Conservation (phyloP, 177 flowering plant genomes). For the Vitis hybrid region DNA sequence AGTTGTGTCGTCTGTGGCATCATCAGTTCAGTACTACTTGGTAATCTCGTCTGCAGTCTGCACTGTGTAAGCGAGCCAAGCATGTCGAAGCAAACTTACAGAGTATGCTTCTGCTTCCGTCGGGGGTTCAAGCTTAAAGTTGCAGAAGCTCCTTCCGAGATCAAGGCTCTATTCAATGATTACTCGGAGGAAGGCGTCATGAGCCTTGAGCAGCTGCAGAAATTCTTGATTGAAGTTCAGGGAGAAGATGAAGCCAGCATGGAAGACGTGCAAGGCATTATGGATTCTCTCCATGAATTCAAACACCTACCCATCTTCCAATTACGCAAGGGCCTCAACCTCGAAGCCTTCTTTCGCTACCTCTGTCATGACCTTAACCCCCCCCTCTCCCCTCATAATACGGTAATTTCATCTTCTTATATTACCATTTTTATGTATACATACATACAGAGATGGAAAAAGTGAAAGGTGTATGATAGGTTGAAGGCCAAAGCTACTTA, state of each 20-base stretch:
- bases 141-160: slow-evolving; percentile 24
- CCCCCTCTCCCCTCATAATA: not conserved
- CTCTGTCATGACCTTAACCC: slow-evolving; percentile 1
- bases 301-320: slow-evolving; percentile 11
- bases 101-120: slow-evolving; percentile 10
- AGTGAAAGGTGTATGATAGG: too few relatives aligned
- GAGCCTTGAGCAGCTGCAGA: slow-evolving; percentile 11
- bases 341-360: slow-evolving; percentile 14
- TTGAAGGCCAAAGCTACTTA: too few relatives aligned
- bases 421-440: too few relatives aligned
- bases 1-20: too few relatives aligned
- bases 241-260: slow-evolving; percentile 3
- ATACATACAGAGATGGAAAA: too few relatives aligned
- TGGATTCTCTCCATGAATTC: slow-evolving; percentile 2
- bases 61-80: too few relatives aligned
- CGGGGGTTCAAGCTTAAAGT: slow-evolving; percentile 27
- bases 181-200: slow-evolving; percentile 18
- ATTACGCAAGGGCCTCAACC: slow-evolving; percentile 7
- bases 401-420: not conserved
- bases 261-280: slow-evolving; percentile 13
- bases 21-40: too few relatives aligned
- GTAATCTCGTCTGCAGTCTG: too few relatives aligned
- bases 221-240: slow-evolving; percentile 16
- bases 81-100: too few relatives aligned
- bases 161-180: slow-evolving; percentile 19